phyloP scores from a whole-genome alignment of 345 rosid genomes.

The Rhodamnia argentea region DNA sequence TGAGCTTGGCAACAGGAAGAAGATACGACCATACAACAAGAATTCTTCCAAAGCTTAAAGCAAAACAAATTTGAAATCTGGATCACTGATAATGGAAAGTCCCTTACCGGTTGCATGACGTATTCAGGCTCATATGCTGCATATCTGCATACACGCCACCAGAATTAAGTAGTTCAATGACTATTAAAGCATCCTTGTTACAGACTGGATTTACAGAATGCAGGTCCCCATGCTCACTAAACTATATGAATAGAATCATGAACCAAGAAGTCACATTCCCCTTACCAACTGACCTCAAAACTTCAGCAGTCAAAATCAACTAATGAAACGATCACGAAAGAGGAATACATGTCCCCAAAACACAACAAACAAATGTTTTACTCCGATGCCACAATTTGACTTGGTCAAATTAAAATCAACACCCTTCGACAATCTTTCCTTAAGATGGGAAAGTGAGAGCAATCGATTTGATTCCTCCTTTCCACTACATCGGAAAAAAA shows the following conservation, averaged over 20 bases:
- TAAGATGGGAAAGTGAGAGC: neutral
- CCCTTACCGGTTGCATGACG: slow-evolving; percentile 59
- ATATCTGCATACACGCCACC: slow-evolving; percentile 36
- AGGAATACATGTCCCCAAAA: neutral
- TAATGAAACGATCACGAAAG: neutral
- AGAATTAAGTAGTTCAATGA: slow-evolving; percentile 1
- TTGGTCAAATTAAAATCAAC: neutral
- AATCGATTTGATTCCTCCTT: neutral
- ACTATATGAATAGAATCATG: neutral
- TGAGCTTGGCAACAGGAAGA: neutral
- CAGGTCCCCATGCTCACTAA: neutral
- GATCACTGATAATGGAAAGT: neutral
- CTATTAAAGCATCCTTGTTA: neutral
- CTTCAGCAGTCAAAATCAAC: neutral
- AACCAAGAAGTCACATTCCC: neutral
- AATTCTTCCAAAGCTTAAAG: neutral
- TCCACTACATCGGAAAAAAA: neutral
- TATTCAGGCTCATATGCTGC: slow-evolving; percentile 66
- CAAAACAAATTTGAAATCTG: neutral
- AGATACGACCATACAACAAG: neutral
- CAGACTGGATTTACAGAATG: neutral
- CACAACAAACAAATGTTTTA: neutral
- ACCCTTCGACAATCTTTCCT: neutral
- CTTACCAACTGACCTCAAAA: neutral
- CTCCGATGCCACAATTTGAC: neutral